Conservation (phyloP, 2,329 filamentous ascomycete species). For the Hymenoscyphus occultus region DNA sequence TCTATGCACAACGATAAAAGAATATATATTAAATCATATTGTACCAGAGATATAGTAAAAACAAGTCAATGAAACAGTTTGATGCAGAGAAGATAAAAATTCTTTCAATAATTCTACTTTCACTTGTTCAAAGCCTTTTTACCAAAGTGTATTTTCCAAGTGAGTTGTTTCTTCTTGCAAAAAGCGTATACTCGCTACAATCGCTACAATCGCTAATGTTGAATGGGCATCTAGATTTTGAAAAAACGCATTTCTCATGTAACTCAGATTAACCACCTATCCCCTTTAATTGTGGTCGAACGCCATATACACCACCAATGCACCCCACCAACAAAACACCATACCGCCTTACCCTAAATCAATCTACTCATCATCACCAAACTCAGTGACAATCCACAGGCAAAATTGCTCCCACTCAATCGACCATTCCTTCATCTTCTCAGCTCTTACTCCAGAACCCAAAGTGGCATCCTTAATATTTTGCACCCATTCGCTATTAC, state of each 20-base stretch:
- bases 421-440: conserved; percentile 74
- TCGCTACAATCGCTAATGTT: conserved; percentile 26
- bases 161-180: background rate
- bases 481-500: conserved; percentile 64
- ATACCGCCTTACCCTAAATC: background rate
- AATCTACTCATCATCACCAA: conserved; percentile 43
- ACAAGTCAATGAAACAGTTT: too few relatives aligned
- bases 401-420: conserved; percentile 87
- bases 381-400: conserved; percentile 83
- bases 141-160: background rate
- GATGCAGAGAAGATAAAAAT: too few relatives aligned
- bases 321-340: background rate
- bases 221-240: conserved; percentile 21
- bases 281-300: conserved; percentile 14
- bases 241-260: conserved; percentile 4
- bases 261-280: background rate
- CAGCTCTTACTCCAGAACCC: conserved; percentile 67
- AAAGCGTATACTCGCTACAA: background rate
- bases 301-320: conserved; percentile 10
- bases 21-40: too few relatives aligned
- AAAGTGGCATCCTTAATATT: conserved; percentile 72
- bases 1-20: too few relatives aligned
- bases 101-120: too few relatives aligned
- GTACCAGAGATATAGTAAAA: too few relatives aligned
- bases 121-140: too few relatives aligned